Base-by-base conservation (phyloP, 495 filamentous ascomycete species). In the Astrothelium macrocarpum region DNA sequence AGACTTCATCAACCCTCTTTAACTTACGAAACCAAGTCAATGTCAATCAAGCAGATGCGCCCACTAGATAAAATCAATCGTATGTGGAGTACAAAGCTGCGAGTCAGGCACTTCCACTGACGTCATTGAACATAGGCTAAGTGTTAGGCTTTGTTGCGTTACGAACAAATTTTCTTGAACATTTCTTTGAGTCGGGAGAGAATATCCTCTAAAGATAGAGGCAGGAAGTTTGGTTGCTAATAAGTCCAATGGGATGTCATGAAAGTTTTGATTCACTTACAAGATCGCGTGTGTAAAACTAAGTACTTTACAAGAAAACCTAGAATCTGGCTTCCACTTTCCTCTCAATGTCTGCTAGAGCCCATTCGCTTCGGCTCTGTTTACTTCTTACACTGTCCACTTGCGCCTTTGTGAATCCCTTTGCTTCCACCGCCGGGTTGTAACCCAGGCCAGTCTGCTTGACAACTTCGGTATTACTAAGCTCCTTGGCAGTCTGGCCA, bases 351-450 rank as follows among this genome's bases (percentile, higher is more conserved):
- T 92, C 88, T 64, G 82, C 81, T 76, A 93, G 66, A 61, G 91
- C 91, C 83, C 84, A 96, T 32, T 81, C 81, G 74, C 82, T 87
- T 56, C 76, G 79, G 69, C 79, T 78, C 60, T 76, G 87, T 79
- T 81, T 83, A 77, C 90, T 95, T 69, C 87, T 79, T 42, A 90
- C 90, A 20, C 71, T 74, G 67, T 83, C 83, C 18, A 83, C 87
- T 77, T 97, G 90, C 69, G 79, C 84, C 34, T 81, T 82, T 16
- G 90, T 91, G 73, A 95, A 89, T 3, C 90, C 91, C 75, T 85
- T 89, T 32, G 91, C 92, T 76, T 89, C 89, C 2, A 92, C 86
- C 0, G 94, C 94, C 1, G 94, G 92, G 76, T 98, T 98, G 72
- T 98, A 97, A 2, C 90, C 91, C 2, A 93, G 79, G 58, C 82